Percentiles rank a stretch among this genome's conserved stretches.
These are phyloP conservation scores for Barnettozyma sucrosica DNA, from an alignment of 805 yeast genomes.

Conservation along the genomic window DNA sequence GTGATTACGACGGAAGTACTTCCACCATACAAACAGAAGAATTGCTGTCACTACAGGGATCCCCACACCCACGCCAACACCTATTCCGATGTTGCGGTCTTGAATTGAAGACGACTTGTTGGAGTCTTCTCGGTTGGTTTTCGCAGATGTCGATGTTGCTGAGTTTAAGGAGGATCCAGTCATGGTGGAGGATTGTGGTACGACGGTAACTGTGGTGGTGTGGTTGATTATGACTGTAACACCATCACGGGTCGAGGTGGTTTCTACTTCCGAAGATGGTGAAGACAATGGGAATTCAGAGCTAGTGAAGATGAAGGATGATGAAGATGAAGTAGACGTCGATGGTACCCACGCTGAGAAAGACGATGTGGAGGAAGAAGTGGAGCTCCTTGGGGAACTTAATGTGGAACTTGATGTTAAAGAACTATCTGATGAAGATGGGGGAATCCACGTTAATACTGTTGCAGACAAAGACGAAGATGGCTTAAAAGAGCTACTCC, in stretches of 20 bases:
- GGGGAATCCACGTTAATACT: background rate
- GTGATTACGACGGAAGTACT: slow-evolving; percentile 10
- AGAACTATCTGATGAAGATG: slow-evolving; percentile 3
- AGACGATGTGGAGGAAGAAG: background rate
- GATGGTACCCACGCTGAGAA: slow-evolving; percentile 1
- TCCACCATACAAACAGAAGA: slow-evolving; percentile 9
- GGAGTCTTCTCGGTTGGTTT: background rate
- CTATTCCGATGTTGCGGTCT: slow-evolving; percentile 50
- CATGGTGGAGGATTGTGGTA: slow-evolving; percentile 20
- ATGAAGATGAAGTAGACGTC: slow-evolving; percentile 1
- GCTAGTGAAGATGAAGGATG: background rate
- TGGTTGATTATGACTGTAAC: slow-evolving; percentile 17
- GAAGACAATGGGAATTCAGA: slow-evolving; percentile 1
- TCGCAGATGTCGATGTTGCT: slow-evolving; percentile 20
- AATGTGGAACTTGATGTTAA: background rate
- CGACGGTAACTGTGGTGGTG: slow-evolving; percentile 15
- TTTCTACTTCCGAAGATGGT: slow-evolving; percentile 1
- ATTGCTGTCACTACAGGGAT: slow-evolving; percentile 42
- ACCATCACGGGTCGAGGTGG: slow-evolving; percentile 12
- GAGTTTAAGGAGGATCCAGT: slow-evolving; percentile 25
- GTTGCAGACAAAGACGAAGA: too few species aligned
- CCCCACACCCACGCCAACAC: slow-evolving; percentile 67
- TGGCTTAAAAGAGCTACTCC: background rate
- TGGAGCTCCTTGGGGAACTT: slow-evolving; percentile 5
- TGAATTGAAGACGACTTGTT: slow-evolving; percentile 26